These are phyloP conservation scores for Mycotypha africana DNA, from an alignment of 371 early-diverging fungal genomes.

Conservation along the genomic window DNA sequence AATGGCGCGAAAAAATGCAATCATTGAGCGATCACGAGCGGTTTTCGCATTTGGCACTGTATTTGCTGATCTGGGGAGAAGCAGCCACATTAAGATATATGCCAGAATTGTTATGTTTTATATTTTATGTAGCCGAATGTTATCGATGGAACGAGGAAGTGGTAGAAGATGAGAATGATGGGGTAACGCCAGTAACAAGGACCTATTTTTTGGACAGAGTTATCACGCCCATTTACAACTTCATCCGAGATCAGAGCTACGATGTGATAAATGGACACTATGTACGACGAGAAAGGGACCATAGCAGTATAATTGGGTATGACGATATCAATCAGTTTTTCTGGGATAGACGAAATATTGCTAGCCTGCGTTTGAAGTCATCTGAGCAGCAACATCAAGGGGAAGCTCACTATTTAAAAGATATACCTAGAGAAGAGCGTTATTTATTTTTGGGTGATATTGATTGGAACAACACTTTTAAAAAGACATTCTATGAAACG, in stretches of 20 bases:
- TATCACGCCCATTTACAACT: slow-evolving; percentile 73
- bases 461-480: slow-evolving; percentile 65
- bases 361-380: slow-evolving; percentile 53
- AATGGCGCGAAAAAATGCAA: slow-evolving; percentile 74
- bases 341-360: slow-evolving; percentile 70
- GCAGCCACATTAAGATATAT: slow-evolving; percentile 76
- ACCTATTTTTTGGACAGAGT: slow-evolving; percentile 69
- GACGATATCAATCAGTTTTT: slow-evolving; percentile 89
- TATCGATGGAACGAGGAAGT: slow-evolving; percentile 11
- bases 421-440: slow-evolving; percentile 56
- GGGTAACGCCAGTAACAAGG: too few relatives aligned
- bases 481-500: slow-evolving; percentile 81
- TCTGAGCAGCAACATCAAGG: slow-evolving; percentile 11
- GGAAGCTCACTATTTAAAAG: slow-evolving; percentile 60
- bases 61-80: slow-evolving; percentile 86
- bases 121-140: slow-evolving; percentile 72
- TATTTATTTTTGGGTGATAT: slow-evolving; percentile 56
- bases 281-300: slow-evolving; percentile 78
- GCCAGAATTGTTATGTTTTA: slow-evolving; percentile 78
- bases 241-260: slow-evolving; percentile 72
- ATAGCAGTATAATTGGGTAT: slow-evolving; percentile 77
- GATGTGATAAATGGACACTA: slow-evolving; percentile 68
- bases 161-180: too few relatives aligned
- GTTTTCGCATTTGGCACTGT: slow-evolving; percentile 74
- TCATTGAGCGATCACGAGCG: slow-evolving; percentile 60